Percentiles rank a stretch among this genome's conserved stretches.
Conservation (phyloP, 208 protist species). For the Leishmania amazonensis region DNA sequence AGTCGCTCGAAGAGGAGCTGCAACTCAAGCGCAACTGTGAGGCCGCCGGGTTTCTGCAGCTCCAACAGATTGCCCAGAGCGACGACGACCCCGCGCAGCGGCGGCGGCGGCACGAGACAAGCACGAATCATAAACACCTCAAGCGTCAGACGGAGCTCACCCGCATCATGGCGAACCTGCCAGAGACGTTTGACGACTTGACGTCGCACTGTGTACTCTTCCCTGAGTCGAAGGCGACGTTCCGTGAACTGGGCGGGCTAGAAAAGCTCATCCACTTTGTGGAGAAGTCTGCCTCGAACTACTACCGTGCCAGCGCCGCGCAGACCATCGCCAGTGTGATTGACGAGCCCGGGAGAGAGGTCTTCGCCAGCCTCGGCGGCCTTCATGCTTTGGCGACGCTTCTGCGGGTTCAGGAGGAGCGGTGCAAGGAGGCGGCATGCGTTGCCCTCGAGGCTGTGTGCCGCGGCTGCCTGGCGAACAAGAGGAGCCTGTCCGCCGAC, state of each 20-base stretch:
- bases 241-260: conserved; percentile 86
- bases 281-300: conserved; percentile 77
- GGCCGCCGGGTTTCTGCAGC: conserved; percentile 78
- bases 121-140: conserved; percentile 43
- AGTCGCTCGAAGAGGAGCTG: conserved; percentile 78
- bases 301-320: conserved; percentile 86
- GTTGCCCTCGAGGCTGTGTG: conserved; percentile 87
- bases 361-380: conserved; percentile 66
- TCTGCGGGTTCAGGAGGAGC: conserved; percentile 86
- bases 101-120: conserved; percentile 22
- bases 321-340: conserved; percentile 90
- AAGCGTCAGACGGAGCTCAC: conserved; percentile 88
- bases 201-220: conserved; percentile 92
- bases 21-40: conserved; percentile 61
- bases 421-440: conserved; percentile 90
- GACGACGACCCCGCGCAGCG: conserved; percentile 28
- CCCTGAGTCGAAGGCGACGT: conserved; percentile 75
- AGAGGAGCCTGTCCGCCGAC: conserved; percentile 46
- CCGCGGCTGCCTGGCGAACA: conserved; percentile 76
- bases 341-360: conserved; percentile 76
- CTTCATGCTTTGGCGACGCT: conserved; percentile 73
- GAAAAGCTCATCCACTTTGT: conserved; percentile 83
- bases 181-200: conserved; percentile 91
- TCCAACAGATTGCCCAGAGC: conserved; percentile 70
- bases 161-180: conserved; percentile 89